Base-by-base conservation (phyloP, 352 stramenopile species). In the Globisporangium middletonii region DNA sequence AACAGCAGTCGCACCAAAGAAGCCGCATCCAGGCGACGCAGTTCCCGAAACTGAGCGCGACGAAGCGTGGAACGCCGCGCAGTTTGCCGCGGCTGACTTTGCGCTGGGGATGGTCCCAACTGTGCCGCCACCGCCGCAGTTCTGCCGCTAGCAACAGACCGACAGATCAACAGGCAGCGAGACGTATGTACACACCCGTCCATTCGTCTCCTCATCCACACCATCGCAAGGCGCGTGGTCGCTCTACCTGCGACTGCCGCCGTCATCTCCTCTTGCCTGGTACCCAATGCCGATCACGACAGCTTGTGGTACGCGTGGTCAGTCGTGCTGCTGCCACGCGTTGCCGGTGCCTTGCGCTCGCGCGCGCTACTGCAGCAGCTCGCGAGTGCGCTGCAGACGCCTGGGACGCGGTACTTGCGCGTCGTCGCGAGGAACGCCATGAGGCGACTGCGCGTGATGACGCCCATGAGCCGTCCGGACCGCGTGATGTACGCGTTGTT, bases 401-500 rank as follows among this genome's bases (percentile, higher is more conserved):
- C 79, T 6, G 79, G 79, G 1, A 82, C 75, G 28, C 73, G 63
- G 49, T 87, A 90, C 58, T 79, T 82, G 13, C 63, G 72, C 13
- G 74, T 88, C 51, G 71, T 84, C n/a, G 71, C 77, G n/a, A 92
- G 59, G 55, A 92, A 92, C 38, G 68, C 78, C 83, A 92, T 92
- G 59, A 95, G 75, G 26, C 79, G 70, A 55, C 80, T 75, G 46
- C 86, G 80, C 23, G 77, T 87, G 60, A 95, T 91, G 18, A 88
- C 69, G 51, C 85, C 85, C 63, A 91, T 83, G 52, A 95, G 74
- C 19, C 69, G 72, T 0, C 86, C 86, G 5, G 79, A 89, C 13
- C 85, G 80, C 58, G 86, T 88, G 37, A 96, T 79, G 63, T 92
- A 96, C 30, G 84, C 81, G 63, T 94, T 89, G 65, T 92, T 93